Percentiles rank a stretch among this genome's conserved stretches.
These are phyloP conservation scores for Amylocystis lapponica DNA, from an alignment of 768 basidiomycete species.

Conservation along the genomic window DNA sequence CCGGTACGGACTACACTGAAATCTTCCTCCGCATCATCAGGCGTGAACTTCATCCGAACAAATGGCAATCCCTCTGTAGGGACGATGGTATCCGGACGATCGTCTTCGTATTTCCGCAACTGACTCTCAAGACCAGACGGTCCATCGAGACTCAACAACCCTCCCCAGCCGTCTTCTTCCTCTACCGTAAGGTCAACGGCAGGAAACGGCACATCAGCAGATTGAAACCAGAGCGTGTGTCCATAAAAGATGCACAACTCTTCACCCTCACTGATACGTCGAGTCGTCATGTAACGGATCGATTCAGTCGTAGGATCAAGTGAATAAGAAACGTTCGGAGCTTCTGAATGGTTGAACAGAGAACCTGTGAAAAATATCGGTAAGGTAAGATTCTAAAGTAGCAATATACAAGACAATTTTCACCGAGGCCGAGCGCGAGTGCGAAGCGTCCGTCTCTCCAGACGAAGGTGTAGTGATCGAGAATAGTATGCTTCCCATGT, in stretches of 20 bases:
- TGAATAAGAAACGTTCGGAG: constrained; percentile 65
- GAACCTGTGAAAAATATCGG: constrained; percentile 45
- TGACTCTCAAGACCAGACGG: constrained; percentile 9
- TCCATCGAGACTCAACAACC: constrained; percentile 28
- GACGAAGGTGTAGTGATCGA: constrained; percentile 73
- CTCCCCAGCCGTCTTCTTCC: constrained; percentile 43
- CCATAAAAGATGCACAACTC: constrained; percentile 81
- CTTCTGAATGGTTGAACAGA: constrained; percentile 70
- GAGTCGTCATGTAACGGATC: constrained; percentile 56
- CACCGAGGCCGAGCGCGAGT: constrained; percentile 73
- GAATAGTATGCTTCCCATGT: constrained; percentile 55
- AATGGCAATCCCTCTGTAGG: constrained; percentile 63
- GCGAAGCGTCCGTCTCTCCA: constrained; percentile 76
- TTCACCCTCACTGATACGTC: constrained; percentile 50
- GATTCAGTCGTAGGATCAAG: constrained; percentile 48
- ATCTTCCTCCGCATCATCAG: constrained; percentile 58
- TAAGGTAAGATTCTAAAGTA: not conserved
- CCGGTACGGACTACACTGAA: constrained; percentile 51
- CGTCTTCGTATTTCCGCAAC: constrained; percentile 21
- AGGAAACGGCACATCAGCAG: constrained; percentile 21
- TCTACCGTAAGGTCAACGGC: not conserved
- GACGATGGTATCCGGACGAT: constrained; percentile 42
- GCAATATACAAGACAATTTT: no score
- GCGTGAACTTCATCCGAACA: constrained; percentile 48
- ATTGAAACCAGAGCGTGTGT: constrained; percentile 60